Percentiles rank a stretch among this genome's conserved stretches.
Conservation (phyloP, 257 asterid species). For the Penstemon eatonii region DNA sequence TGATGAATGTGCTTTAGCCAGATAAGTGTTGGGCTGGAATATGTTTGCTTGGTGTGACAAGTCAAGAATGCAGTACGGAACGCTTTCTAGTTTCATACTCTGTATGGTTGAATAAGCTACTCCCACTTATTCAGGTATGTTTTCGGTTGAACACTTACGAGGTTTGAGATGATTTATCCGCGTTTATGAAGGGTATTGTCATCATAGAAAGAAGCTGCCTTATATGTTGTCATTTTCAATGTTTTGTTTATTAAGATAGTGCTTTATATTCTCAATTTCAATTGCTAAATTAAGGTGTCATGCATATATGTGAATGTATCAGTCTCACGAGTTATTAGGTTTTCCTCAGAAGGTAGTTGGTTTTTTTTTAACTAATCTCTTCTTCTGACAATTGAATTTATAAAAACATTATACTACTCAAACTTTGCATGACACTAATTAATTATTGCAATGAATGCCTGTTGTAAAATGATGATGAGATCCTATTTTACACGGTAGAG, state of each 20-base stretch:
- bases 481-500: constrained; percentile 14
- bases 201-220: not conserved
- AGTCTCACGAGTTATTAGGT: not conserved
- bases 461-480: constrained; percentile 2
- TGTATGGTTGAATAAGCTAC: constrained; percentile 66
- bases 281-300: not conserved
- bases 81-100: constrained; percentile 73
- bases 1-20: constrained; percentile 54
- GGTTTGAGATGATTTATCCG: not conserved
- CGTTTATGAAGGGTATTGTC: not conserved
- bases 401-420: not conserved
- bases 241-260: not conserved
- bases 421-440: constrained; percentile 15
- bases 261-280: not conserved
- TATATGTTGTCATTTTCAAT: not conserved
- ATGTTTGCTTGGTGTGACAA: constrained; percentile 86
- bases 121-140: constrained; percentile 67
- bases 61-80: constrained; percentile 79
- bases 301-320: constrained; percentile 2
- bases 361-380: not conserved
- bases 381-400: constrained; percentile 4
- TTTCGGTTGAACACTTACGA: constrained; percentile 8
- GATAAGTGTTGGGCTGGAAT: constrained; percentile 89
- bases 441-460: not conserved
- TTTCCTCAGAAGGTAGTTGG: not conserved